Evolutionary conservation across 1,139 yeast genomes (phyloP), one percentile per base, ranked within the genome.

Genomic region (Scheffersomyces lignicola): DNA sequence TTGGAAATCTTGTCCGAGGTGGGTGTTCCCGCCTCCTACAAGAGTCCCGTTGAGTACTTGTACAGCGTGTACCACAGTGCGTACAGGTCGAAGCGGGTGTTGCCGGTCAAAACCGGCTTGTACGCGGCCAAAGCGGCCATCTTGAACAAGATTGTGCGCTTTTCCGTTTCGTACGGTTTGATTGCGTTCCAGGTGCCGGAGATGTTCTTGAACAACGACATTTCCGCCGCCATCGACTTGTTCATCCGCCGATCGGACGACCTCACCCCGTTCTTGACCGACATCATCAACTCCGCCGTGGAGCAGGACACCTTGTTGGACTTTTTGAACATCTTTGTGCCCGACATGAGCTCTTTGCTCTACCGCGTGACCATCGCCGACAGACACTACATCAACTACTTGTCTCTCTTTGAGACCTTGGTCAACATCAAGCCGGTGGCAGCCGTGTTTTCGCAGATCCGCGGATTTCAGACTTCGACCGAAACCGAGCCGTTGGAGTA

Each of bases 121-220:
- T 65, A 62, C 38, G 62, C 60, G 2, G 49, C 54, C 12, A 77
- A 78, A 46, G 31, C 53, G 2, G 54, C 53, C 3, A 47, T 79
- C 3, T 57, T 80, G 34, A 65, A 68, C 35, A 78, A 78, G 40
- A 62, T 78, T 20, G 68, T 76, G 32, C 60, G 80, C 33, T 64
- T 82, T 32, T 58, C 80, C 10, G 66, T 83, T 11, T 80, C 85
- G 15, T 87, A 82, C 56, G 88, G 88, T 0, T 68, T 81, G 23
- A 80, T 86, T 24, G 61, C 83, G 24, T 79, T 86, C 50, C 88
- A 81, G 52, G 74, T 81, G 7, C 80, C 83, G 3, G 89, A 80
- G 39, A 75, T 83, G 80, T 80, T 81, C 41, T 47, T 69, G 24
- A 62, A 68, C 36, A 62, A 64, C 40, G 65, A 72, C 36, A 42